Evolutionary conservation across 805 yeast species (phyloP).

Genomic region (Debaryomyces tyrocola): DNA sequence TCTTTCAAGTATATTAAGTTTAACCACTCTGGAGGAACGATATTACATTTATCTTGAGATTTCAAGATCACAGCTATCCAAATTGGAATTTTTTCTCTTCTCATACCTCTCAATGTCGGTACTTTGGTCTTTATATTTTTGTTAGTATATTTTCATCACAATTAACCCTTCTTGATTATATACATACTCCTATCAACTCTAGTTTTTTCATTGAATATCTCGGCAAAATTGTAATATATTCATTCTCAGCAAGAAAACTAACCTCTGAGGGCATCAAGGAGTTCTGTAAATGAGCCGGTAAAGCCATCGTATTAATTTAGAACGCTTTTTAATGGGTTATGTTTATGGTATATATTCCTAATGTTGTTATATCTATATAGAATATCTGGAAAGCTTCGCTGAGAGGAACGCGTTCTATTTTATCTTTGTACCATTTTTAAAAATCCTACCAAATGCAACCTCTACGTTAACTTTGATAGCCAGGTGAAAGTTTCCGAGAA

Average conservation of each 20-base stretch:
- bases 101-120: slow-evolving; percentile 65
- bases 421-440: neutral
- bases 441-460: neutral
- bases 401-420: neutral
- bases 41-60: slow-evolving; percentile 81
- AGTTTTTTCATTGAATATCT: slow-evolving; percentile 67
- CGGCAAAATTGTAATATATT: slow-evolving; percentile 71
- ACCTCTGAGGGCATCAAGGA: slow-evolving; percentile 76
- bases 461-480: slow-evolving; percentile 10
- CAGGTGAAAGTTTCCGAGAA: slow-evolving; percentile 21
- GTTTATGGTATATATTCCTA: too few relatives aligned
- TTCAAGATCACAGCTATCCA: slow-evolving; percentile 88
- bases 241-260: slow-evolving; percentile 83
- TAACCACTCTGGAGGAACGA: slow-evolving; percentile 87
- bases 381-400: too few relatives aligned
- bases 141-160: neutral
- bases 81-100: slow-evolving; percentile 68
- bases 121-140: slow-evolving; percentile 37
- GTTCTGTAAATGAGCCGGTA: slow-evolving; percentile 53
- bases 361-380: too few relatives aligned
- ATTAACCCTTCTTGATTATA: neutral
- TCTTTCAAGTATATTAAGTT: slow-evolving; percentile 51
- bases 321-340: neutral
- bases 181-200: slow-evolving; percentile 60
- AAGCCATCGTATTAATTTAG: slow-evolving; percentile 48